Evolutionary conservation across 805 yeast genomes (phyloP).

Genomic region (Candida suzukii): DNA sequence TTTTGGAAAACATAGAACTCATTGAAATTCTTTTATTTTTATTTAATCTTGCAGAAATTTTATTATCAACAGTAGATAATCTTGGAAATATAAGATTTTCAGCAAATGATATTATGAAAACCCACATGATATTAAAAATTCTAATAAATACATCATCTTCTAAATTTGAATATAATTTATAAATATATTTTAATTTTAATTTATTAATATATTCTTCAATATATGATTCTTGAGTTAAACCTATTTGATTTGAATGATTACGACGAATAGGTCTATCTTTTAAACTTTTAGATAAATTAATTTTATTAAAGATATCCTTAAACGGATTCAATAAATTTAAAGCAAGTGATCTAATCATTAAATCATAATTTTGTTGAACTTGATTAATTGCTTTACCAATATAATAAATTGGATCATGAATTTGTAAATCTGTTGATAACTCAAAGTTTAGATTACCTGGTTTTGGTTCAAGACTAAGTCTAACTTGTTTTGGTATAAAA

Average conservation of each 20-base stretch:
- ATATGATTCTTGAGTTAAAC: slow-evolving; percentile 10
- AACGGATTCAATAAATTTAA: slow-evolving; percentile 66
- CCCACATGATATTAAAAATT: slow-evolving; percentile 56
- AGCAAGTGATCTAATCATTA: slow-evolving; percentile 62
- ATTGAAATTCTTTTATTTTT: slow-evolving; percentile 1
- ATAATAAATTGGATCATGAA: slow-evolving; percentile 72
- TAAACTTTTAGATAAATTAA: slow-evolving; percentile 17
- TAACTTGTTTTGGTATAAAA: slow-evolving; percentile 11
- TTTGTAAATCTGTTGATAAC: slow-evolving; percentile 72
- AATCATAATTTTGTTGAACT: slow-evolving; percentile 55
- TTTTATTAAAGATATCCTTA: slow-evolving; percentile 32
- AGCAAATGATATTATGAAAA: slow-evolving; percentile 57
- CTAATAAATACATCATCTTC: slow-evolving; percentile 24
- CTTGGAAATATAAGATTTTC: slow-evolving; percentile 74
- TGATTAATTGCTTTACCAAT: slow-evolving; percentile 71
- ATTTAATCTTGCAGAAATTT: not conserved
- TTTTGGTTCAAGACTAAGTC: slow-evolving; percentile 18
- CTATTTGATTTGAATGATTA: not conserved
- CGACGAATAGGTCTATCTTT: slow-evolving; percentile 10
- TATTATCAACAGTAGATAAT: slow-evolving; percentile 27
- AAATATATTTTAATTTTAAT: slow-evolving; percentile 16
- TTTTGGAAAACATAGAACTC: not conserved
- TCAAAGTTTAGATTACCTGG: slow-evolving; percentile 58
- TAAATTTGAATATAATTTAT: slow-evolving; percentile 20
- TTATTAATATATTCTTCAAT: slow-evolving; percentile 16